These are phyloP conservation scores for Fusarium sp. DNA, from an alignment of 2,329 filamentous ascomycete genomes.

Conservation along the genomic window DNA sequence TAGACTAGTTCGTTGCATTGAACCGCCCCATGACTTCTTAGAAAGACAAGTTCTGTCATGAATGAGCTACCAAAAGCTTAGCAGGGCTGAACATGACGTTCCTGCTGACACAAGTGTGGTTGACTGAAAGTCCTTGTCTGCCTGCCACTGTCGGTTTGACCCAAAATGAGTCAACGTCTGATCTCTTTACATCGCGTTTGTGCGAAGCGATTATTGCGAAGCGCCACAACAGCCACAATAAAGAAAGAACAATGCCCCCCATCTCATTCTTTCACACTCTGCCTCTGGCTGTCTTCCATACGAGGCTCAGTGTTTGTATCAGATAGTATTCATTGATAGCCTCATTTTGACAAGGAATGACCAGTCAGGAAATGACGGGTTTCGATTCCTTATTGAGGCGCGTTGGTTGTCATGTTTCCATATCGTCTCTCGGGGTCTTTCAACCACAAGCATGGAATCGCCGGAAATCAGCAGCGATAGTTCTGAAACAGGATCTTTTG, in stretches of 20 bases:
- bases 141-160: background rate
- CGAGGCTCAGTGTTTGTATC: background rate
- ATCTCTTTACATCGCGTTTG: background rate
- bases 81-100: too few relatives aligned
- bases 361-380: background rate
- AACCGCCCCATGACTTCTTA: too few relatives aligned
- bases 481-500: too few relatives aligned
- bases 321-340: background rate
- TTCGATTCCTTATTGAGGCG: background rate
- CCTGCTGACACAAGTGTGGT: too few relatives aligned
- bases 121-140: background rate
- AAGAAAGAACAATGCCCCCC: background rate
- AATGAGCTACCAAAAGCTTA: too few relatives aligned
- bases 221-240: background rate
- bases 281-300: background rate
- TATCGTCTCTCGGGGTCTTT: too few relatives aligned
- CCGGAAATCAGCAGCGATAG: too few relatives aligned
- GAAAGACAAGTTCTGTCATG: too few relatives aligned
- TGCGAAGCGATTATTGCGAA: background rate
- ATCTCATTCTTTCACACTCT: background rate
- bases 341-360: background rate
- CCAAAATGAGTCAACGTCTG: background rate
- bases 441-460: too few relatives aligned
- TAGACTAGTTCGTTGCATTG: too few relatives aligned
- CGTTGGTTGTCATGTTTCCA: too few relatives aligned